Evolutionary conservation across 495 filamentous ascomycete genomes (phyloP), one percentile per base, ranked within the genome.

Genomic region (Recurvomyces mirabilis): DNA sequence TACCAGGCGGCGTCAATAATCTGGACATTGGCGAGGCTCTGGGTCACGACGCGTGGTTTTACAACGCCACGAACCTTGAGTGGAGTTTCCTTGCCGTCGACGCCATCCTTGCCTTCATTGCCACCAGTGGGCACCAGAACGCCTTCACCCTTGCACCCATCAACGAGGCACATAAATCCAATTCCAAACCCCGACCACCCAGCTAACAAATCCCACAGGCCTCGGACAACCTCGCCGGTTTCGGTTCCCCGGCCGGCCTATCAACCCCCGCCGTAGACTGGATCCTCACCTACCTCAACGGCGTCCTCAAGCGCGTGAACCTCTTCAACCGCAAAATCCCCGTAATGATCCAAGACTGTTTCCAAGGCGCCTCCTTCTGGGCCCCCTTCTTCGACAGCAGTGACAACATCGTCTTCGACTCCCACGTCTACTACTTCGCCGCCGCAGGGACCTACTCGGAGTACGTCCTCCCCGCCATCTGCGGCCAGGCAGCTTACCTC

Each of bases 341-440:
- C 9, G n/a, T 45, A 9, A 45, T 45, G 42, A 5, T 45, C 14
- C 42, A 45, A 20, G 42, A 45, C 20, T 19, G 17, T 21, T 45
- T 45, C 42, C 7, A 36, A 20, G 42, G 42, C 32, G 42, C 6
- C 12, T 5, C 31, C 6, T 45, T 7, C 42, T 45, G 42, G 42
- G 5, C 13, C 4, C 42, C 42, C 6, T 25, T 38, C 18, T 45
- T 38, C 31, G 13, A 25, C 42, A 11, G 5, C 13, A 38, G n/a
- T 13, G 24, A 7, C 14, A 45, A 45, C 21, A 5, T 45, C 32
- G 42, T 45, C 31, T 29, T 45, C 42, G 42, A 45, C 32, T 29
- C 30, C 7, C 42, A 45, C 42, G 39, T 45, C 42, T 45, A 45
- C 31, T 45, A 38, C 42, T 45, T 45, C 33, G 42, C 42, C 42